Evolutionary conservation across 2,329 filamentous ascomycete genomes (phyloP), one percentile per base, ranked within the genome.

Genomic region (Bretziella fagacearum): DNA sequence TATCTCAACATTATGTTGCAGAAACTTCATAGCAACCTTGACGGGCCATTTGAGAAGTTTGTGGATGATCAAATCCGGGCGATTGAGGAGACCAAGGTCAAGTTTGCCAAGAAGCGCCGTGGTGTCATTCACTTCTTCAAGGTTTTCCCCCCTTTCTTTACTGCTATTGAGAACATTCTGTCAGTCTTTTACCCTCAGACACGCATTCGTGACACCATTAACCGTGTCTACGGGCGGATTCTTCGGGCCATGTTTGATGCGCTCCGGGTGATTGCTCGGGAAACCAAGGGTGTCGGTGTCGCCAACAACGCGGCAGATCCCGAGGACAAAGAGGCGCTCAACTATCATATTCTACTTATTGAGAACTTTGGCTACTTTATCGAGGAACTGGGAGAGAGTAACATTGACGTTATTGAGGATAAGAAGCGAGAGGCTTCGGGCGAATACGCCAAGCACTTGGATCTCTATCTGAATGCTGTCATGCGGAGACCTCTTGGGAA

Each of bases 311-410:
- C 65, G 10, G 65, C 67, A 10, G 73, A 77, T 54, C 71, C 72
- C 1, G 91, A 96, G 60, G 91, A 96, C 59, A 96, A 98, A 64
- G 87, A 95, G 61, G 84, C 86, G 4, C 73, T 98, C 51, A 96
- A 96, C 64, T 94, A 93, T 64, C 87, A 96, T 62, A 94, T 98
- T 56, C 71, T 96, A 27, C 71, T 96, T 46, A 96, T 98, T 55
- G 89, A 98, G 62, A 98, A 98, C 62, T 95, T 95, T 86, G 93
- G 95, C 58, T 86, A 94, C 62, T 96, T 93, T 63, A 69, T 91
- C 8, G 87, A 96, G 59, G 87, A 95, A 61, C 81, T 93, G 6
- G 44, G 51, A 25, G 84, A 93, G 54, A 70, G 80, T 13, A 71
- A 74, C 30, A 76, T 91, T 52, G 73, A 81, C 6, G 77, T 93